Evolutionary conservation across 2,329 filamentous ascomycete genomes (phyloP), one percentile per base, ranked within the genome.

Genomic region (Xylaria sp.): DNA sequence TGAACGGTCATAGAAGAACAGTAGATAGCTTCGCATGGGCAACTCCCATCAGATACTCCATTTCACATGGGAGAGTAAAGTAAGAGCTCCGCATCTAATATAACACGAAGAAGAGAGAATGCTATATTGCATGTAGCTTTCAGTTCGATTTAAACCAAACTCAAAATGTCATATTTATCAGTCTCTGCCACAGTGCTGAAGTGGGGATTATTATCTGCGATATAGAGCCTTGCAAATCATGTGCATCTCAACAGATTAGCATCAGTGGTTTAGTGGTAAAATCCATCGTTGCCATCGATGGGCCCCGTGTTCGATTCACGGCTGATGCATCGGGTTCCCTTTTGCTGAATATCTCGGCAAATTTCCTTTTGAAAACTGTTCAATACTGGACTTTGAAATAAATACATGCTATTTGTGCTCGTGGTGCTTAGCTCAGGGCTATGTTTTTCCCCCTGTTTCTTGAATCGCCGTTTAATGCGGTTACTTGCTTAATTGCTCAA

Each of bases 281-380:
- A 84, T 84, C 81, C 81, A 82, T 84, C 82, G 82, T 84, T 84
- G 82, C 82, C 82, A 84, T 84, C 82, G 82, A 84, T 82, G 82
- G 81, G 82, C 81, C 80, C 81, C 81, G 80, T 75, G 81, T 82
- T 82, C 81, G 80, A 82, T 82, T 82, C 81, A 74, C 79, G 80
- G 80, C 78, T 80, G 73, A 77, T 80, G 78, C 79, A 80, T 59
- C 0, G 9, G 10, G 28, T 63, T 9, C 5, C 40, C 11, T 54
- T 44, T 42, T 51, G 42, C 23, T n/a, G 15, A 42, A n/a, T 7
- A 15, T 7, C 11, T 7, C 9, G 23, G 9, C n/a, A 2, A 15
- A 26, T 28, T 23, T 23, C 1, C 23, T 23, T 23, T 23, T 23
- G 2, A 2, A 23, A 1, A 23, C 15, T 49, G 23, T 23, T 17